Evolutionary conservation across 108 stramenopile genomes (phyloP), one percentile per base, ranked within the genome.

Genomic region (Pseudonitzschia delicatissima): DNA sequence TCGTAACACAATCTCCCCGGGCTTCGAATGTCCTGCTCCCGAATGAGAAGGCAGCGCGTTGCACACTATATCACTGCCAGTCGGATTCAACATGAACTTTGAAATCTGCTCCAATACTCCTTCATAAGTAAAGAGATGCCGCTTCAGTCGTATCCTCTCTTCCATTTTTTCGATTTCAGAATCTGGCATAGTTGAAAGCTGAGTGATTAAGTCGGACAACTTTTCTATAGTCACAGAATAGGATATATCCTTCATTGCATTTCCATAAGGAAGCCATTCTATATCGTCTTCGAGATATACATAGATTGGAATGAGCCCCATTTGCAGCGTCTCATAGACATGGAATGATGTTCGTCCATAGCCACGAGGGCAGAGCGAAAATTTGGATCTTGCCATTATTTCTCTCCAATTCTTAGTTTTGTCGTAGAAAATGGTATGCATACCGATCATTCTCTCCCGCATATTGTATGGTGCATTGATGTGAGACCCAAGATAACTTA

Each of bases 261-360:
- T 42, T 26, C 5, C 40, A 17, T 61, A 61, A 15, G 59, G 59
- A 25, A 61, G 59, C 59, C 59, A 61, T 31, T 32, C 34, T 20
- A 23, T 17, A 21, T 61, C 59, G n/a, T n/a, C n/a, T n/a, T n/a
- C n/a, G 12, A 42, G 36, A 3, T 61, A 61, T 7, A 61, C 40
- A 13, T 61, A 34, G 0, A 61, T 42, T 7, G 59, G 59, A 31
- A 61, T 25, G 5, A 61, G 40, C 4, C 59, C 59, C 59, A 61
- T 61, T 17, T 61, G 59, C n/a, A 61, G 36, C 8, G 59, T 42
- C 59, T 61, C 59, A 6, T 21, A 13, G 5, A 61, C 35, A 37
- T 61, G 59, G 35, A 36, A 61, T 9, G 59, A 61, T 11, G 59
- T 61, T 8, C 59, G 32, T 23, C 59, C 59, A 61, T 17, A 61